Evolutionary conservation across 768 basidiomycete genomes (phyloP).

Genomic region (Russula emetica): DNA sequence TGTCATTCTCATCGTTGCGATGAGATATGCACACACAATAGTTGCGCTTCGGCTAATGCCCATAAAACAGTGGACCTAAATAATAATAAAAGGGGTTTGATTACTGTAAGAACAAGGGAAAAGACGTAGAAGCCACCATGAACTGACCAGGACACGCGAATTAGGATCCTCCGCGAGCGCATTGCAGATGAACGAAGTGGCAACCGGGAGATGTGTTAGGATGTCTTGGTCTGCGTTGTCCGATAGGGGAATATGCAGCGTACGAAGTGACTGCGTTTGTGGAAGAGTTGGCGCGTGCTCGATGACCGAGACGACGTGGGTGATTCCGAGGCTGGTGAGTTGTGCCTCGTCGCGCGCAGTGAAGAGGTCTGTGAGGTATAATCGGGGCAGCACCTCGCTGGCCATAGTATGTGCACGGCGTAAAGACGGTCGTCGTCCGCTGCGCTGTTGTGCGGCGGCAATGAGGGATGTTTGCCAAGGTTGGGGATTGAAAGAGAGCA

Average conservation of each 20-base stretch:
- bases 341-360: constrained; percentile 48
- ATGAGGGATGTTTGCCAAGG: constrained; percentile 21
- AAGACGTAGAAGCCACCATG: too few relatives aligned
- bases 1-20: constrained; percentile 32
- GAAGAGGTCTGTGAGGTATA: constrained; percentile 62
- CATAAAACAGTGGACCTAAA: constrained; percentile 71
- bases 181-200: constrained; percentile 49
- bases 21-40: constrained; percentile 66
- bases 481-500: constrained; percentile 20
- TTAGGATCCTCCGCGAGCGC: constrained; percentile 44
- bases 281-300: constrained; percentile 43
- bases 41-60: constrained; percentile 76
- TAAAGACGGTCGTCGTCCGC: background rate
- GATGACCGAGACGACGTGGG: constrained; percentile 65
- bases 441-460: constrained; percentile 10
- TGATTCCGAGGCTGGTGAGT: constrained; percentile 59
- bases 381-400: constrained; percentile 40
- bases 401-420: constrained; percentile 12
- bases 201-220: constrained; percentile 42
- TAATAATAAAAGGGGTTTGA: background rate
- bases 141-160: constrained; percentile 49
- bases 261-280: constrained; percentile 34
- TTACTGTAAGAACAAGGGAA: background rate
- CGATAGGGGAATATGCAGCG: constrained; percentile 50
- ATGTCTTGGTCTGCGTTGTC: constrained; percentile 44